phyloP scores from a whole-genome alignment of 78 protist species.

The Paulinella micropora region DNA sequence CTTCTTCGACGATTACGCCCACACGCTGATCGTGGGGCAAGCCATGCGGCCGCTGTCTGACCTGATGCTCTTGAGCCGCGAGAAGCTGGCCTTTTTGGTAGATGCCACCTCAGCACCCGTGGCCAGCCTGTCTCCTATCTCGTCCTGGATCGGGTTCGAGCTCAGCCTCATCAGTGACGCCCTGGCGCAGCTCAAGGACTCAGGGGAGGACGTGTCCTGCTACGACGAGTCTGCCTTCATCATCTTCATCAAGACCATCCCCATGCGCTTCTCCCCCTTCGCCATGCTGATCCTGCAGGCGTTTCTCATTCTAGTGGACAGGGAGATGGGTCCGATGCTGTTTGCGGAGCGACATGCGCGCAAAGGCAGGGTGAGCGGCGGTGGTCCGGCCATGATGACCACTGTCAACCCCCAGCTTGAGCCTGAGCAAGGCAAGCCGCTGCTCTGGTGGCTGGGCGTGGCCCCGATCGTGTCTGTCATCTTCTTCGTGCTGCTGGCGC shows the following conservation, averaged over 20 bases:
- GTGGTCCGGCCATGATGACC: not conserved
- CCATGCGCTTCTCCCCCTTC: not conserved
- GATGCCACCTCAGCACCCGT: not conserved
- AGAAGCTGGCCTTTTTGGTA: not conserved
- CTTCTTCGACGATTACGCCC: conserved; percentile 9
- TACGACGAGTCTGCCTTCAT: not conserved
- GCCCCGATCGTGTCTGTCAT: not conserved
- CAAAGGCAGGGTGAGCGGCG: not conserved
- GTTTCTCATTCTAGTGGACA: not conserved
- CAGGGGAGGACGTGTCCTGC: not conserved
- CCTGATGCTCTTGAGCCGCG: not conserved
- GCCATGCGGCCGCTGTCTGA: not conserved
- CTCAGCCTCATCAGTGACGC: not conserved
- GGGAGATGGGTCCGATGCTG: not conserved
- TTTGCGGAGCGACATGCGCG: not conserved
- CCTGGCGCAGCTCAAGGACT: not conserved
- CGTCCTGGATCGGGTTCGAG: conserved; percentile 14
- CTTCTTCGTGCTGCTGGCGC: not conserved
- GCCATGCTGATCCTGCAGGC: not conserved
- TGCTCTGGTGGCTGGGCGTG: not conserved
- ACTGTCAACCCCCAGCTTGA: no score
- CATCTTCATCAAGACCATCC: no score
- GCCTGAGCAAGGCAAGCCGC: conserved; percentile 2
- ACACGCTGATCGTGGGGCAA: not conserved
- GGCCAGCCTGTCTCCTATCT: conserved; percentile 8